Evolutionary conservation across 148 eudicot species (phyloP), one percentile per base, ranked within the genome.

Genomic region (Rhododendron henanense): DNA sequence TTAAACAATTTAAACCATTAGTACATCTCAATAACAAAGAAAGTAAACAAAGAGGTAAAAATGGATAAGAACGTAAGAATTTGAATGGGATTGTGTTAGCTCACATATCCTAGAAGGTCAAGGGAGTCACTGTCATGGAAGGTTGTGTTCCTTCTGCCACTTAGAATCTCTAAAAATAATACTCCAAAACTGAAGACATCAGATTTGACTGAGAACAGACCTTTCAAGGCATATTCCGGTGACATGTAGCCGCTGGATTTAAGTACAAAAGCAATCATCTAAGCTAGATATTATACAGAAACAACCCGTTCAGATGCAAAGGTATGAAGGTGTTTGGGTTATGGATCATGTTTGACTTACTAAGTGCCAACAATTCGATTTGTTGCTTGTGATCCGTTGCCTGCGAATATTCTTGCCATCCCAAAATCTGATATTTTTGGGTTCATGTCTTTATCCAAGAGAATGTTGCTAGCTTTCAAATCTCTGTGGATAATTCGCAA

Each of bases 391-490:
- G 35, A 10, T 67, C 74, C 35, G 1, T 67, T 67, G 74, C 74
- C 74, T 10, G 35, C 16, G 2, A 67, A 67, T 2, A 67, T 67
- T 3, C 74, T 67, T 25, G 33, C 74, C 74, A 67, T 67, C 5
- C 91, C 91, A 57, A 89, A 89, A 44, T 89, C 87, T 0, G 89
- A 89, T 45, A 87, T 87, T 83, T 85, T 89, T 6, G 91, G 86
- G 65, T 59, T 71, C 31, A 87, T 45, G 3, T 87, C 79, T 8
- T 65, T 63, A 78, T 89, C 91, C 14, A 89, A 85, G 41, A 85
- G 77, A 55, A 89, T 85, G 37, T 89, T 89, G 86, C 91, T 89
- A 8, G 89, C 48, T 71, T 89, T 89, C 71, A 89, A 89, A 83
- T 89, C 89, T 18, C 91, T 37, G 41, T 89, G 89, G 25, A 89